These are phyloP conservation scores for Amauroascus niger DNA, from an alignment of 2,329 filamentous ascomycete genomes.

Conservation along the genomic window DNA sequence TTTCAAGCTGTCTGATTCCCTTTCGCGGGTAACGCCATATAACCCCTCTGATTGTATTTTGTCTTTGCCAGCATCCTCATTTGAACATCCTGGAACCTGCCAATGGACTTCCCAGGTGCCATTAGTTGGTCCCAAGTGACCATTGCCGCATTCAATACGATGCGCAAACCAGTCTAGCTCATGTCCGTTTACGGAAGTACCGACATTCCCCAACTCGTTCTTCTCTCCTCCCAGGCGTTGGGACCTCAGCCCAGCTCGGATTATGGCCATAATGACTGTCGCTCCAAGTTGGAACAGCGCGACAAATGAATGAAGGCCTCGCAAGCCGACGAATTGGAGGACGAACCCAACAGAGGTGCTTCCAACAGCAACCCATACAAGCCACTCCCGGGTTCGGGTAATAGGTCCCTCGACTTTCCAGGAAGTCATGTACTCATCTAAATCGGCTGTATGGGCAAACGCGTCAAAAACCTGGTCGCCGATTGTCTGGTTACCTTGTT, in stretches of 20 bases:
- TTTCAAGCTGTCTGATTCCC: not conserved
- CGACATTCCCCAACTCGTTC: not conserved
- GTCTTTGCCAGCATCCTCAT: not conserved
- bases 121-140: too few species aligned
- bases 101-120: not conserved
- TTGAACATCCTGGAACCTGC: not conserved
- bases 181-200: not conserved
- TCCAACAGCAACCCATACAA: constrained; percentile 22
- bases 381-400: not conserved
- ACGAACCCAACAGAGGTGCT: constrained; percentile 29
- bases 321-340: constrained; percentile 32
- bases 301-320: constrained; percentile 27
- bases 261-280: not conserved
- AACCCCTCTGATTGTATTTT: not conserved
- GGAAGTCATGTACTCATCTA: not conserved
- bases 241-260: not conserved
- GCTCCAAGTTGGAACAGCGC: not conserved
- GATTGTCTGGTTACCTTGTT: constrained; percentile 30
- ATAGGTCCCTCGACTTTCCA: not conserved
- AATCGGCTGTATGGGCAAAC: constrained; percentile 18
- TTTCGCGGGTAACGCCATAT: not conserved
- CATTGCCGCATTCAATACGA: not conserved
- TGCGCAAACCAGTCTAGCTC: constrained; percentile 4
- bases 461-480: constrained; percentile 34
- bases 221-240: not conserved